Base-by-base conservation (phyloP, 345 rosid species). In the Diplotaxis tenuifolia region DNA sequence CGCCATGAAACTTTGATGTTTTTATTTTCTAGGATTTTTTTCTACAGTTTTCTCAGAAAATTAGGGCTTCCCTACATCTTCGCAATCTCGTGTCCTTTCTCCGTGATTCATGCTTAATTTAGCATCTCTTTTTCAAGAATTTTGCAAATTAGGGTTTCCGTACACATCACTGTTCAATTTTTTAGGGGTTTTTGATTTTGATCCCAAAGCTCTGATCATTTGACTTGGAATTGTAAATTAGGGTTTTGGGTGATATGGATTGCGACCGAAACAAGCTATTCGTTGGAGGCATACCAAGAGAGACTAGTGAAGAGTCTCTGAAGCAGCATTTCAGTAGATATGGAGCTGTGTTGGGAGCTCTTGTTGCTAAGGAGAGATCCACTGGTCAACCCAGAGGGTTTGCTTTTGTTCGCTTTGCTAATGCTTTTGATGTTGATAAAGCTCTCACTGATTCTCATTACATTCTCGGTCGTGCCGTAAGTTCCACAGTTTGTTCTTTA, bases 321-420 rank as follows among this genome's bases (percentile, higher is more conserved):
- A 75, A 40, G 60, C 70, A 70, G 68, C 84, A 93, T 71, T 93
- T 93, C 77, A 72, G 83, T 73, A 84, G 73, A 73, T 93, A 91
- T 72, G 97, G 97, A 36, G 38, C 12, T 60, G 96, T 93, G 27
- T 57, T 75, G 55, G 78, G 79, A 52, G 82, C 88, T 11, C 62
- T 78, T 22, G 76, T 91, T 67, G 85, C 89, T 68, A 86, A 64
- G 69, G 94, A 86, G 61, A 74, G 73, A 66, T 32, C 1, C 54
- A 78, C 91, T 42, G 68, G 80, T 52, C 63, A 11, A 11, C 76
- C 96, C 1, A 86, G 89, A 72, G 87, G 95, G 0, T 87, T 88
- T 81, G 98, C 86, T 2, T 93, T 91, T 78, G 91, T 93, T 71
- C 80, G 79, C 71, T 88, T 89, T 68, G 79, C 84, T 5, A 86